phyloP scores from a whole-genome alignment of 31 red algal species.

The Porphyra umbilicalis region DNA sequence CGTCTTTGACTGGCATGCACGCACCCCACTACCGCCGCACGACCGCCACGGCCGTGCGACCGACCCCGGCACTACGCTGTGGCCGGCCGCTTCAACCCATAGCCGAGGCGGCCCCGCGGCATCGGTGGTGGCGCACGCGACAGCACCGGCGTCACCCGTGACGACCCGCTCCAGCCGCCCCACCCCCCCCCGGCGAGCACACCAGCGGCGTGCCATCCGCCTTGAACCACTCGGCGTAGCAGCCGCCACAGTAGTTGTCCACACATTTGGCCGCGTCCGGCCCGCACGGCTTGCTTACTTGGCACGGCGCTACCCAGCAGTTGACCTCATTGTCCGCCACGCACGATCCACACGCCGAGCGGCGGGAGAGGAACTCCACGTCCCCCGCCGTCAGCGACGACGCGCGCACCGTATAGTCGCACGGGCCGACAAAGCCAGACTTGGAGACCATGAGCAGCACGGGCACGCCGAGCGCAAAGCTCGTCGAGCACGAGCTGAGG shows the following conservation, averaged over 20 bases:
- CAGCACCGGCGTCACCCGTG: no score
- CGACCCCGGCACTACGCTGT: no score
- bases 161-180: not conserved
- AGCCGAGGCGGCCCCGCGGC: no score
- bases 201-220: not conserved
- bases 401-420: not conserved
- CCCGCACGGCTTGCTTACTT: not conserved
- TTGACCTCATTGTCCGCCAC: not conserved
- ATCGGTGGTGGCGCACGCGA: no score
- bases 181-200: not conserved
- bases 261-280: not conserved
- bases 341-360: not conserved
- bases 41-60: no score
- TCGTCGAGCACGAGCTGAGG: not conserved
- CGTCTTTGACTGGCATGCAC: no score
- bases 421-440: not conserved
- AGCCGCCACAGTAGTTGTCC: not conserved
- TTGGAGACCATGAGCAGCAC: not conserved
- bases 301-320: not conserved
- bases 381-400: not conserved
- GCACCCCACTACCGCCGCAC: no score
- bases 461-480: not conserved
- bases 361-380: not conserved
- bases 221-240: not conserved
- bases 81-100: no score